Conservation (phyloP, 306 rosid genomes). For the Senna siamea region DNA sequence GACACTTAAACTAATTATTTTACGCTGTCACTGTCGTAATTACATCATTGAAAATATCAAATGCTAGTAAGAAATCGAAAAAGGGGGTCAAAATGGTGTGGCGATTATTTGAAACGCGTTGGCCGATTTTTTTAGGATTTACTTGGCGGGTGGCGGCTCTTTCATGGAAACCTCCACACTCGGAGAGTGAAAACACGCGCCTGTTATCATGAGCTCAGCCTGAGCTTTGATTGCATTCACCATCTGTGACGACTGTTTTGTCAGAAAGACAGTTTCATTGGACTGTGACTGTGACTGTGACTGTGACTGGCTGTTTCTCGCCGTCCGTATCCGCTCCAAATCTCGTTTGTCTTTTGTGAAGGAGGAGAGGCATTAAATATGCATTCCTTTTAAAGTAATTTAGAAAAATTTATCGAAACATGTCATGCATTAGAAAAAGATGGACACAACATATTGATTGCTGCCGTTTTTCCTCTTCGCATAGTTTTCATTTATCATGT, state of each 20-base stretch:
- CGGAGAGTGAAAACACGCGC: not conserved
- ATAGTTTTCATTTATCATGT: too few relatives aligned
- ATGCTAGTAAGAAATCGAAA: not conserved
- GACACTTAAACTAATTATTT: not conserved
- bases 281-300: not conserved
- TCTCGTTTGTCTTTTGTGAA: not conserved
- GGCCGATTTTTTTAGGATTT: not conserved
- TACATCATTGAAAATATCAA: not conserved
- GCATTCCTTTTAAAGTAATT: too few relatives aligned
- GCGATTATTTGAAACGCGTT: conserved; percentile 27
- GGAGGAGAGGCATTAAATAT: too few relatives aligned
- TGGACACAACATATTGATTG: too few relatives aligned
- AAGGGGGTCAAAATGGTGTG: not conserved
- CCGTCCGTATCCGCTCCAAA: not conserved
- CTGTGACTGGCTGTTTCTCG: not conserved
- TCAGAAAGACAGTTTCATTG: not conserved
- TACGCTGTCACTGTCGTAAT: not conserved
- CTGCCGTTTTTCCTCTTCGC: too few relatives aligned
- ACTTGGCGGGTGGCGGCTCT: not conserved
- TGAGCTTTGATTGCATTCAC: not conserved
- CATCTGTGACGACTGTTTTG: not conserved
- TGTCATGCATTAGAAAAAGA: too few relatives aligned
- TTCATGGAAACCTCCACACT: not conserved
- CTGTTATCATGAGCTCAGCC: not conserved
- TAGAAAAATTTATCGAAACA: too few relatives aligned